phyloP scores from a whole-genome alignment of 73 alveolate genomes.

The Paramecium octaurelia region DNA sequence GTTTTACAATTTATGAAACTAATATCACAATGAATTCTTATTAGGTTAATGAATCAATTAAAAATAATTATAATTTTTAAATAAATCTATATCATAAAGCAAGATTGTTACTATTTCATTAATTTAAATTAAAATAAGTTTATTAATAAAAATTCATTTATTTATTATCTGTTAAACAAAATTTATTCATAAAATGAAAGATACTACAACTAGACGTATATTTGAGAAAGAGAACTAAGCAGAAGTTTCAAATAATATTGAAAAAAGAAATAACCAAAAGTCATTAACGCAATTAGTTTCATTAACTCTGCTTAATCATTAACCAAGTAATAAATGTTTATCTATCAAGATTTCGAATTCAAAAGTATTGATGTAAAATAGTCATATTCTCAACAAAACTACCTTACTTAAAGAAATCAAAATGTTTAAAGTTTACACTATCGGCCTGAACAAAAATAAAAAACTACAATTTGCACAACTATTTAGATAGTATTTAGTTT shows the following conservation, averaged over 20 bases:
- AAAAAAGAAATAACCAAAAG: background rate
- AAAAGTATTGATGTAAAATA: conserved; percentile 29
- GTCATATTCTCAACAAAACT: background rate
- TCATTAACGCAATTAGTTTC: conserved; percentile 23
- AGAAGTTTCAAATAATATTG: conserved; percentile 32
- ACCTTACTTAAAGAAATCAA: background rate
- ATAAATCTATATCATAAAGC: no score
- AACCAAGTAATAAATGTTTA: background rate
- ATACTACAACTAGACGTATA: background rate
- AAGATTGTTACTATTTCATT: background rate
- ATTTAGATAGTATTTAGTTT: background rate
- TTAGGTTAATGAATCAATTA: no score
- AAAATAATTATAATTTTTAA: no score
- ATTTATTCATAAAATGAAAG: background rate
- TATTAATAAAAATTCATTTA: background rate
- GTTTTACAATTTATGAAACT: no score
- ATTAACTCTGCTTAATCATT: background rate
- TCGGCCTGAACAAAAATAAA: conserved; percentile 14
- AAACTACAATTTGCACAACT: background rate
- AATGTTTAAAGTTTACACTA: background rate
- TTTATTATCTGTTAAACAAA: conserved; percentile 33
- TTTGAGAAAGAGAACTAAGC: conserved; percentile 50
- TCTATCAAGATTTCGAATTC: background rate
- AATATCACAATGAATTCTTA: no score
- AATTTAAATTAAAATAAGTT: background rate